A percentile compares a stretch with the other conserved stretches of the same genome.
Conservation (phyloP, 2,329 filamentous ascomycete genomes). For the Penicillium sumatraense region DNA sequence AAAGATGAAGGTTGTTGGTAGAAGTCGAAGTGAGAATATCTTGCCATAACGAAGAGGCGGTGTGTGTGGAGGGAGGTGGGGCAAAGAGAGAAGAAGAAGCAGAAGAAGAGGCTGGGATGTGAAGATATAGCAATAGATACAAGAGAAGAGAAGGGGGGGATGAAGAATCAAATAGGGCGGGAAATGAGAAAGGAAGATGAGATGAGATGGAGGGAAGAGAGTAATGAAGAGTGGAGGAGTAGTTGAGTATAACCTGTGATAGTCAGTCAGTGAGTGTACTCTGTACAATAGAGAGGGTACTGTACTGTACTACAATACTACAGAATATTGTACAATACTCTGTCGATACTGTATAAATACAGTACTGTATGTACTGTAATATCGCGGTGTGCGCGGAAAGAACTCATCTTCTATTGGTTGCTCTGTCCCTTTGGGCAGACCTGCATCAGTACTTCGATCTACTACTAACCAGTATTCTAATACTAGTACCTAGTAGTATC, state of each 20-base stretch:
- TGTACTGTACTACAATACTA: too few relatives aligned
- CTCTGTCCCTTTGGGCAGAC: slow-evolving; percentile 70
- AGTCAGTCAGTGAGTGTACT: not conserved
- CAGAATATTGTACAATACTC: too few relatives aligned
- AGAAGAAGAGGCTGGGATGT: slow-evolving; percentile 3
- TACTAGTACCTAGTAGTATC: too few relatives aligned
- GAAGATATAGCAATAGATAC: not conserved
- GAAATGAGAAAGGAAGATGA: not conserved
- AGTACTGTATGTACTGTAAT: not conserved
- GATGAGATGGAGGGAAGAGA: not conserved
- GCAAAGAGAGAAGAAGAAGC: slow-evolving; percentile 1
- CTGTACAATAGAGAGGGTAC: too few relatives aligned
- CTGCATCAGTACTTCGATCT: too few relatives aligned
- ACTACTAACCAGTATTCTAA: too few relatives aligned
- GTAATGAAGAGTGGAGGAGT: too few relatives aligned
- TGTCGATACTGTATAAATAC: too few relatives aligned
- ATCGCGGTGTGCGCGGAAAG: slow-evolving; percentile 11
- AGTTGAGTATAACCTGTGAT: not conserved
- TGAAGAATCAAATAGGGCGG: not conserved
- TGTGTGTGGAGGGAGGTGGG: slow-evolving; percentile 15
- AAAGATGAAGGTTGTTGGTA: slow-evolving; percentile 50
- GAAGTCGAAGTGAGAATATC: slow-evolving; percentile 51
- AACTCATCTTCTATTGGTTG: slow-evolving; percentile 52
- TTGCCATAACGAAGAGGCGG: slow-evolving; percentile 43
- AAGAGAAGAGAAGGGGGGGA: slow-evolving; percentile 1